Evolutionary conservation across 2,329 filamentous ascomycete species (phyloP).

Genomic region (Ascochyta fabae): DNA sequence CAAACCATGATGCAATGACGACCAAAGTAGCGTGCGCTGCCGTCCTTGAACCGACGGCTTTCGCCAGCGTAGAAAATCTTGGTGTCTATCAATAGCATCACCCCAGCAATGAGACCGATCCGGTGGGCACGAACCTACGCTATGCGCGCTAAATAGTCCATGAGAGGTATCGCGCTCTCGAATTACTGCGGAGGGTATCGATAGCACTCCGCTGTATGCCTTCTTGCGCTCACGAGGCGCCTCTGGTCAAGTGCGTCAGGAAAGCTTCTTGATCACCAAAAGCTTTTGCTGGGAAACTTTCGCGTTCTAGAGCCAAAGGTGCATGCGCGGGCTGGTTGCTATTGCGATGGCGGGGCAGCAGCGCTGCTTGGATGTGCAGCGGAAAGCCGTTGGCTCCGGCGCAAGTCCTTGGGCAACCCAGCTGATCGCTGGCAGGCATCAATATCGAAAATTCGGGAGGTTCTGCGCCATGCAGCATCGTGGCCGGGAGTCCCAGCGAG

Average conservation of each 20-base stretch:
- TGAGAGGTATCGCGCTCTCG: not conserved
- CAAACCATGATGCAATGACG: constrained; percentile 21
- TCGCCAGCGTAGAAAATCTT: constrained; percentile 18
- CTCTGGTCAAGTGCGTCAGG: not conserved
- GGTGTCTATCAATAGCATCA: constrained; percentile 19
- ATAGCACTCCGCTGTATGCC: not conserved
- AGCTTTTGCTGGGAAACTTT: not conserved
- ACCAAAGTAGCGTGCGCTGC: constrained; percentile 14
- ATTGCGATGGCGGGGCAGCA: constrained; percentile 36
- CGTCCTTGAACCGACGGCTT: constrained; percentile 11
- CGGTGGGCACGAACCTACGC: constrained; percentile 4
- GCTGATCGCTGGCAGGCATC: constrained; percentile 31
- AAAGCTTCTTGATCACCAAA: not conserved
- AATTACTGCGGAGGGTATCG: not conserved
- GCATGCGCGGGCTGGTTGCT: constrained; percentile 25
- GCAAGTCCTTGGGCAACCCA: constrained; percentile 5
- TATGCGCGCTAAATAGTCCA: constrained; percentile 7
- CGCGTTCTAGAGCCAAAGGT: constrained; percentile 13
- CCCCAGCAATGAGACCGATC: constrained; percentile 2
- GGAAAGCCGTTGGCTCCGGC: constrained; percentile 12
- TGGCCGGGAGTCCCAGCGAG: constrained; percentile 9
- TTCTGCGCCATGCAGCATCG: constrained; percentile 15
- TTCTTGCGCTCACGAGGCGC: not conserved
- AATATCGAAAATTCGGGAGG: constrained; percentile 40
- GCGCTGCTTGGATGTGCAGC: constrained; percentile 8